Evolutionary conservation across 1,284 basidiomycete genomes (phyloP).

Genomic region (Porogramme epimiltina): DNA sequence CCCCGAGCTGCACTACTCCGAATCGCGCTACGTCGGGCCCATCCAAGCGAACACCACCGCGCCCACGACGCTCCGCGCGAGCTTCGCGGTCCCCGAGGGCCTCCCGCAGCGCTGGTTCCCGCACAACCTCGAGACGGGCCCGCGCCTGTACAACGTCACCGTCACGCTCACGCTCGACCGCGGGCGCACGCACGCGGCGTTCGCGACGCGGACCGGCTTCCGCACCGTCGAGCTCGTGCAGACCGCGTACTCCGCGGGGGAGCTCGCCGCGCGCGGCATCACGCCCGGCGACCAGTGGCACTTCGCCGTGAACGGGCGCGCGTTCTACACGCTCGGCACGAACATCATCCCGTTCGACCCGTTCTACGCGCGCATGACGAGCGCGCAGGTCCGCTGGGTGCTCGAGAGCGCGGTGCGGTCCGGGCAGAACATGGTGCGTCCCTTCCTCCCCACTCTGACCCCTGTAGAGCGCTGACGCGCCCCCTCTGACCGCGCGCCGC

Average conservation of each 20-base stretch:
- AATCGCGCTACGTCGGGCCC: conserved; percentile 26
- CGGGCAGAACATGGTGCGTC: conserved; percentile 61
- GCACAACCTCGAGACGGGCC: conserved; percentile 54
- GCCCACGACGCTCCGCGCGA: conserved; percentile 43
- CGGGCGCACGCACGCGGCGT: conserved; percentile 21
- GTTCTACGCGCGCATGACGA: conserved; percentile 54
- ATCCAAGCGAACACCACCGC: conserved; percentile 35
- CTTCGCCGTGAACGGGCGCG: conserved; percentile 57
- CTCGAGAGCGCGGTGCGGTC: conserved; percentile 55
- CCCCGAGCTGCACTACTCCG: conserved; percentile 45
- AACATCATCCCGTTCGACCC: conserved; percentile 65
- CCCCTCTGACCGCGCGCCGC: not conserved
- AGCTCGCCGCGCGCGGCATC: conserved; percentile 48
- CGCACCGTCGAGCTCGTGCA: conserved; percentile 57
- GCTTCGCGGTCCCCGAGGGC: conserved; percentile 48
- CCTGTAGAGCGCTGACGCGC: not conserved
- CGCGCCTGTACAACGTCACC: conserved; percentile 55
- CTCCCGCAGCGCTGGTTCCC: conserved; percentile 56
- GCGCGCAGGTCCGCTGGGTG: conserved; percentile 56
- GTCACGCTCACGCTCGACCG: conserved; percentile 31
- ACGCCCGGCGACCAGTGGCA: conserved; percentile 63
- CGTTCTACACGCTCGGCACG: conserved; percentile 56
- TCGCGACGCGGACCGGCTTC: conserved; percentile 54
- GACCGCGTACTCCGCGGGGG: conserved; percentile 45
- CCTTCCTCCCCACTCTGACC: no score